Percentiles rank a stretch among this genome's conserved stretches.
These are phyloP conservation scores for Agaricales sp. DNA, from an alignment of 1,284 basidiomycete species.

Conservation along the genomic window DNA sequence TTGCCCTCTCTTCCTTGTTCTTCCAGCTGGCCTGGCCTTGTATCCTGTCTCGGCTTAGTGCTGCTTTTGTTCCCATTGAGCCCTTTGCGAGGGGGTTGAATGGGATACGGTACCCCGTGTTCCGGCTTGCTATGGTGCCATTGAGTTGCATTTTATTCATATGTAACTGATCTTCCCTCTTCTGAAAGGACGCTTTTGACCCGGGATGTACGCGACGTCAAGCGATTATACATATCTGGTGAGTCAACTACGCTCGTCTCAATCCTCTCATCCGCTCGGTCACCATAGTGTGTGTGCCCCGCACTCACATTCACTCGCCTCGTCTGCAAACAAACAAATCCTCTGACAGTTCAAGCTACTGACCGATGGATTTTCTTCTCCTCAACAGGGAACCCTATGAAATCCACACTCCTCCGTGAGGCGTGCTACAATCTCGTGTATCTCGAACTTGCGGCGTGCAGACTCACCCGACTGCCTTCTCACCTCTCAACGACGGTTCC, in stretches of 20 bases:
- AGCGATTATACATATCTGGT: conserved; percentile 92
- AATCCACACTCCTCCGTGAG: conserved; percentile 34
- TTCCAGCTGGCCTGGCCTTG: conserved; percentile 9
- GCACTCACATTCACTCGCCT: no score
- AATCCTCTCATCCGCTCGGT: no score
- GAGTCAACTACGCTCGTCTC: conserved; percentile 22
- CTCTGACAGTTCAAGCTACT: neutral
- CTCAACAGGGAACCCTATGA: conserved; percentile 14
- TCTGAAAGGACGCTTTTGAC: conserved; percentile 41
- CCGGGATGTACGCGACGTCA: conserved; percentile 79
- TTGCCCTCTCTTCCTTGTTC: conserved; percentile 10
- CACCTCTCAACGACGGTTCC: conserved; percentile 63
- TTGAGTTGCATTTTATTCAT: neutral
- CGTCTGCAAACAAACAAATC: no score
- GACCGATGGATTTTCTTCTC: neutral
- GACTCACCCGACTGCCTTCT: conserved; percentile 65
- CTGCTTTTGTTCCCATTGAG: no score
- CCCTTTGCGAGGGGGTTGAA: no score
- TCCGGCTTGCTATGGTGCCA: no score
- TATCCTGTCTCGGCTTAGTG: neutral
- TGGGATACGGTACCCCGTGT: no score
- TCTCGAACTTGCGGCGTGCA: conserved; percentile 88
- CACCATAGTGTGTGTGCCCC: no score
- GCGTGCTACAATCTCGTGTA: conserved; percentile 86
- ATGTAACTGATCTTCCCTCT: neutral